Base-by-base conservation (phyloP, 306 rosid genomes). In the Prosopis cineraria region DNA sequence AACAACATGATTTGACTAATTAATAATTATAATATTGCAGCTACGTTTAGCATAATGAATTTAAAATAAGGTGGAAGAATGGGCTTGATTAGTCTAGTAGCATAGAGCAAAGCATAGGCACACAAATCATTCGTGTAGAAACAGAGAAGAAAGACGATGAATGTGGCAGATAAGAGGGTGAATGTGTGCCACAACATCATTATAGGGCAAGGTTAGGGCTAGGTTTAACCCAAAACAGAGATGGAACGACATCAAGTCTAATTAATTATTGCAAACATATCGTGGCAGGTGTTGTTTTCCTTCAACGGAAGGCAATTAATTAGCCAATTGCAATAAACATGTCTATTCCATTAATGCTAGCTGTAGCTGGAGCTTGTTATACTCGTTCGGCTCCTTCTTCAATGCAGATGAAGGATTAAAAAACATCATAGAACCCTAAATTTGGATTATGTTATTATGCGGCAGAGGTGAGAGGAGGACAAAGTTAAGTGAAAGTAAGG, bases 281-380 rank as follows among this genome's bases (percentile, higher is more conserved):
- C 71, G 60, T 44, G 75, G 50, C 77, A 63, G 36, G 81, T 75
- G 80, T 50, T 79, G 22, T 62, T 85, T 82, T 82, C 62, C 89
- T 85, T 82, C 17, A 72, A 82, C 80, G 85, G 72, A 79, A 79
- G 82, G 86, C 72, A 79, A 65, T 43, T 70, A 79, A 67, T 22
- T 6, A 24, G 12, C 75, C 81, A 82, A 66, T 78, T 68, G 62
- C 77, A 78, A 20, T 36, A 70, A 72, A 17, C 43, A 30, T 19
- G n/a, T n/a, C 27, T n/a, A 70, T 47, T 79, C 68, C 39, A 20
- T 20, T 52, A 20, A 53, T 40, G 33, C 71, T 31, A 47, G 37
- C 30, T n/a, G 39, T 48, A 67, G 66, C 78, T n/a, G 39, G 62
- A 67, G 66, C 78, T 39, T 47, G 56, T 77, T 68, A 39, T 37